Evolutionary conservation across 768 basidiomycete genomes (phyloP).

Genomic region (Suillus cothurnatus): DNA sequence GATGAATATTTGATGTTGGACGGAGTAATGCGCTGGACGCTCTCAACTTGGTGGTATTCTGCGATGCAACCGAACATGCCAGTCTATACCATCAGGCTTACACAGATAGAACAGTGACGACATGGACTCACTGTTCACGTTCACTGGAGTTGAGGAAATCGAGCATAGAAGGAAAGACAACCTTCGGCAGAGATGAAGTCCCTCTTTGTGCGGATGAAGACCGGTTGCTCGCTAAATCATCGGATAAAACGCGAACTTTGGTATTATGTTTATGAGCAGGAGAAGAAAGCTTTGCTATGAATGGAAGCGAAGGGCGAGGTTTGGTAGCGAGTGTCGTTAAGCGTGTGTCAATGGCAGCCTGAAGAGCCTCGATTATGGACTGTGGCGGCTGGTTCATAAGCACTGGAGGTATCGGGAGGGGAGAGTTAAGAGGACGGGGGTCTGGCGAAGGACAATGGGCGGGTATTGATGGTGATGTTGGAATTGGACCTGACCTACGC

Average conservation of each 20-base stretch:
- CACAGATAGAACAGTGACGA: too few species aligned
- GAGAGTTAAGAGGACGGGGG: constrained; percentile 20
- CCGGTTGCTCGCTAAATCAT: background rate
- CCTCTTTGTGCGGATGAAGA: background rate
- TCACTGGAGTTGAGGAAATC: constrained; percentile 8
- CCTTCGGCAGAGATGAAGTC: constrained; percentile 8
- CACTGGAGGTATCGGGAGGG: constrained; percentile 10
- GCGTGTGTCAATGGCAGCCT: constrained; percentile 23
- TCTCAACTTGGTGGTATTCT: constrained; percentile 13
- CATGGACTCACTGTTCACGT: constrained; percentile 8
- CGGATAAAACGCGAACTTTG: background rate
- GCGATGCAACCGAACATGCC: background rate
- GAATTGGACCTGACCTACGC: constrained; percentile 40
- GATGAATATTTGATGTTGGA: constrained; percentile 11
- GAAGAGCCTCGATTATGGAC: constrained; percentile 25
- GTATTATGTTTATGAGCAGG: background rate
- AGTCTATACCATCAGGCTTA: background rate
- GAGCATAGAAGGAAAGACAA: constrained; percentile 15
- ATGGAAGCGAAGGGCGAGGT: background rate
- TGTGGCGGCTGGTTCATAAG: constrained; percentile 10
- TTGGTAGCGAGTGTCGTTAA: constrained; percentile 13
- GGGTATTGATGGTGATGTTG: constrained; percentile 27
- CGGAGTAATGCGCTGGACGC: constrained; percentile 11
- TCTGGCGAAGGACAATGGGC: constrained; percentile 19
- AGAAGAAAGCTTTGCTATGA: background rate